phyloP scores from a whole-genome alignment of 176 grass and related monocot species.

The Aegilops tauschii region DNA sequence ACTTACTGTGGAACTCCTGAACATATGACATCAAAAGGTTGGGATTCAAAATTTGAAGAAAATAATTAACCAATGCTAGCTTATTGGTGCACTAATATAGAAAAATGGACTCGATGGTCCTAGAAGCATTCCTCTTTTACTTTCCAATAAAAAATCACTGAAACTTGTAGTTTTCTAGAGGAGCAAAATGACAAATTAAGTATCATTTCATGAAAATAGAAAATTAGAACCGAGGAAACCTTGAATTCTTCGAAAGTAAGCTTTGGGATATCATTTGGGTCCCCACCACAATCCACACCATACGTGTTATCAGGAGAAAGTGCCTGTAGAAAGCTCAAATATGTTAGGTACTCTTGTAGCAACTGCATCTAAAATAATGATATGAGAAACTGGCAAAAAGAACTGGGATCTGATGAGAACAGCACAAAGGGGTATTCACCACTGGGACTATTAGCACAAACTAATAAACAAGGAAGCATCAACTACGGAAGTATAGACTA shows the following conservation, averaged over 20 bases:
- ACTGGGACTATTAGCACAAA: constrained; percentile 9
- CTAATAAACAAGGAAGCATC: not conserved
- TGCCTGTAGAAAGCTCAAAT: constrained; percentile 58
- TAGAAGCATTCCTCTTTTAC: not conserved
- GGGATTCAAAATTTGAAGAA: constrained; percentile 27
- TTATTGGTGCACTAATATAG: constrained; percentile 1
- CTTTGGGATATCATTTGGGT: constrained; percentile 94
- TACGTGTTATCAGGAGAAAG: constrained; percentile 95
- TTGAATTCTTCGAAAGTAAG: constrained; percentile 99
- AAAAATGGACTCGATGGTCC: not conserved
- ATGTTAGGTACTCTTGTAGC: not conserved
- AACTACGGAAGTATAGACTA: constrained; percentile 8
- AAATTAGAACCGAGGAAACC: constrained; percentile 49
- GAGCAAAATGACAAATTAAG: not conserved
- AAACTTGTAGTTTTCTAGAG: constrained; percentile 2
- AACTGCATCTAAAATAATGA: constrained; percentile 11
- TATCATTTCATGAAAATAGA: not conserved
- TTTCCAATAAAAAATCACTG: not conserved
- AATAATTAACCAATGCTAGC: not conserved
- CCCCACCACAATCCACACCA: constrained; percentile 95
- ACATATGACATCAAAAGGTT: constrained; percentile 15
- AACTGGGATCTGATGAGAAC: not conserved
- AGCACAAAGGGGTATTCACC: not conserved
- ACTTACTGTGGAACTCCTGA: constrained; percentile 89
- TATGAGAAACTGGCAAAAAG: not conserved